Percentiles rank a stretch among this genome's conserved stretches.
Conservation (phyloP, 2,329 filamentous ascomycete genomes). For the Epichloe sp. region DNA sequence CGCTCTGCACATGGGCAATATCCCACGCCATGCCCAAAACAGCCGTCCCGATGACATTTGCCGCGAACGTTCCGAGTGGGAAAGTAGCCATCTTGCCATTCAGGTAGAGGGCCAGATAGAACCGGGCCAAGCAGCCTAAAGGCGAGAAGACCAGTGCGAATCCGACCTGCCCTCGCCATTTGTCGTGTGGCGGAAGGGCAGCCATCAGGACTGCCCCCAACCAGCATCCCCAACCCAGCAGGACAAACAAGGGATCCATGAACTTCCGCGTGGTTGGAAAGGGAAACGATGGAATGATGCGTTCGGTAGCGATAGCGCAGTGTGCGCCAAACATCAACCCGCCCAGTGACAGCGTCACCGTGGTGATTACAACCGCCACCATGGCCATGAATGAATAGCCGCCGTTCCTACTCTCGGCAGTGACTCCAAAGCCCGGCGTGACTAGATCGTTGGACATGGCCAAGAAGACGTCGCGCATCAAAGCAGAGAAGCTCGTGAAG, state of each 20-base stretch:
- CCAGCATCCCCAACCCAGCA: slow-evolving; percentile 66
- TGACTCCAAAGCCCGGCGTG: slow-evolving; percentile 22
- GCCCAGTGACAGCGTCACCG: slow-evolving; percentile 54
- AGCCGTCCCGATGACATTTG: slow-evolving; percentile 66
- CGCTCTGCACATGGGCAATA: slow-evolving; percentile 52
- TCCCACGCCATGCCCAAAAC: slow-evolving; percentile 68
- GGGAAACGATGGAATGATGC: slow-evolving; percentile 45
- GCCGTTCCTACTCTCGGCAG: slow-evolving; percentile 40
- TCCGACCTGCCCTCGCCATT: slow-evolving; percentile 62
- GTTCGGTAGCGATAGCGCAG: slow-evolving; percentile 49
- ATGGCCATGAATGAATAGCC: slow-evolving; percentile 78
- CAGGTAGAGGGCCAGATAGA: slow-evolving; percentile 57
- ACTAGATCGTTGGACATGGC: slow-evolving; percentile 62
- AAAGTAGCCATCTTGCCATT: slow-evolving; percentile 57
- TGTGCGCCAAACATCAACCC: slow-evolving; percentile 64
- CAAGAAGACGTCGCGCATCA: slow-evolving; percentile 69
- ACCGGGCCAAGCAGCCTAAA: slow-evolving; percentile 61
- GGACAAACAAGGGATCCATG: slow-evolving; percentile 48
- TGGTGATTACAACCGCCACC: slow-evolving; percentile 60
- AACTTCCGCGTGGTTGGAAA: slow-evolving; percentile 42
- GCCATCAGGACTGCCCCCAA: slow-evolving; percentile 60
- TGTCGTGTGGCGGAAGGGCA: slow-evolving; percentile 56
- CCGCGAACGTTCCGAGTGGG: slow-evolving; percentile 73
- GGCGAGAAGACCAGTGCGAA: slow-evolving; percentile 78
- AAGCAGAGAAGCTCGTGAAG: slow-evolving; percentile 81